Evolutionary conservation across 768 basidiomycete species (phyloP), one percentile per base, ranked within the genome.

Genomic region (Tricholoma bakamatsutake): DNA sequence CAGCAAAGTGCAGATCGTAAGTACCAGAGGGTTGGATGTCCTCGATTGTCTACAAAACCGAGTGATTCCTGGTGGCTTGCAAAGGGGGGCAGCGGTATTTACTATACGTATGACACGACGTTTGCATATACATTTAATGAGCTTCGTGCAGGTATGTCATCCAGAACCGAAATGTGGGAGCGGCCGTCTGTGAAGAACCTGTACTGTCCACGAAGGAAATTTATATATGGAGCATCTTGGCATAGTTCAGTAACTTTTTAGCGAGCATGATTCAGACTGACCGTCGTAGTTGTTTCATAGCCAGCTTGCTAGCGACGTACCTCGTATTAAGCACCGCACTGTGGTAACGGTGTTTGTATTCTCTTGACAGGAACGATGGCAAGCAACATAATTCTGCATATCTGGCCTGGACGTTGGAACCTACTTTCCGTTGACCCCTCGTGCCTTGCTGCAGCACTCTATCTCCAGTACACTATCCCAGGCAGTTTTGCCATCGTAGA

Each of bases 331-430:
- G n/a, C n/a, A n/a, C n/a, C n/a, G n/a, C n/a, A n/a, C n/a, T n/a
- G n/a, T n/a, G n/a, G n/a, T n/a, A n/a, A n/a, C 21, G 21, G 21
- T 24, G 21, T 24, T 24, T 24, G 21, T 24, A 3, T 24, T 24
- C n/a, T 24, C 21, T 24, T 24, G 21, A 24, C 21, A 24, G 21
- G 21, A 24, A 24, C 21, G 21, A 31, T 67, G 35, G 56, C 62
- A 27, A 52, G 59, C 33, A 58, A 60, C 30, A 61, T 75, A 18
- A 62, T 72, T 34, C 71, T 92, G 17, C 74, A 90, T 67, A 71
- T 91, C 55, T 91, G 87, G 87, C 87, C 90, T 0, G 75, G 75
- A 4, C 73, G 75, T 65, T 89, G 83, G 81, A 75, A 73, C 39
- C 65, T 90, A 9, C 79, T 81, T 17, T 90, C 89, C 3, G 73